These are phyloP conservation scores for Termitomyces sp. DNA, from an alignment of 768 basidiomycete species.

Conservation along the genomic window DNA sequence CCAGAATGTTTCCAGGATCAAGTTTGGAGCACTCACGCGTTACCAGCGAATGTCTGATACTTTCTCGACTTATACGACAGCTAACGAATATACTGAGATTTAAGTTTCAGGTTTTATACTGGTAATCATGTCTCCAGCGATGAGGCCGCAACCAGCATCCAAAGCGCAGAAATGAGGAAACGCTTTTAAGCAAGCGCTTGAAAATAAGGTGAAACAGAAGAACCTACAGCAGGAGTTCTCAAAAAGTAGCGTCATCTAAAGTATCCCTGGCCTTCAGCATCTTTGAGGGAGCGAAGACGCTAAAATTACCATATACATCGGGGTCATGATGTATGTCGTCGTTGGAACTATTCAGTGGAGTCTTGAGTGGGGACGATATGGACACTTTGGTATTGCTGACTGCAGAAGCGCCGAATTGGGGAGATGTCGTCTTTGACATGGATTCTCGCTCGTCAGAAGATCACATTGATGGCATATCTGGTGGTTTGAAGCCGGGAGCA, in stretches of 20 bases:
- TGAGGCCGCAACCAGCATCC: neutral
- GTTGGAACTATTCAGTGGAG: no score
- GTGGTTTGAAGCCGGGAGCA: no score
- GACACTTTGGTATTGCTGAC: no score
- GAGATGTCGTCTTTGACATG: no score
- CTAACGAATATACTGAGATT: neutral
- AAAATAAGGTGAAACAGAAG: neutral
- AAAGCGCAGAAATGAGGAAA: conserved; percentile 5
- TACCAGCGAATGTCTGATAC: conserved; percentile 3
- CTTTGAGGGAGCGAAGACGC: neutral
- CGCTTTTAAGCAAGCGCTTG: neutral
- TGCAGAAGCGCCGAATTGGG: no score
- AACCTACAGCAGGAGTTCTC: neutral
- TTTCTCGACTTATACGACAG: conserved; percentile 2
- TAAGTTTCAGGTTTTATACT: neutral
- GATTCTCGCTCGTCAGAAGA: no score
- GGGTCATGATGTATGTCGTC: no score
- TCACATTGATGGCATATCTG: no score
- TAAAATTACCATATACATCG: no score
- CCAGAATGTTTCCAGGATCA: conserved; percentile 4
- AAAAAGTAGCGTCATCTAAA: neutral
- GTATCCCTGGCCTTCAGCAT: neutral
- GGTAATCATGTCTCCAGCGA: neutral
- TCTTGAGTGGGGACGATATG: no score
- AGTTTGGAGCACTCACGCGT: neutral